A percentile compares a stretch with the other conserved stretches of the same genome.
These are phyloP conservation scores for Penicillium sp. DNA, from an alignment of 2,329 filamentous ascomycete species.

Conservation along the genomic window DNA sequence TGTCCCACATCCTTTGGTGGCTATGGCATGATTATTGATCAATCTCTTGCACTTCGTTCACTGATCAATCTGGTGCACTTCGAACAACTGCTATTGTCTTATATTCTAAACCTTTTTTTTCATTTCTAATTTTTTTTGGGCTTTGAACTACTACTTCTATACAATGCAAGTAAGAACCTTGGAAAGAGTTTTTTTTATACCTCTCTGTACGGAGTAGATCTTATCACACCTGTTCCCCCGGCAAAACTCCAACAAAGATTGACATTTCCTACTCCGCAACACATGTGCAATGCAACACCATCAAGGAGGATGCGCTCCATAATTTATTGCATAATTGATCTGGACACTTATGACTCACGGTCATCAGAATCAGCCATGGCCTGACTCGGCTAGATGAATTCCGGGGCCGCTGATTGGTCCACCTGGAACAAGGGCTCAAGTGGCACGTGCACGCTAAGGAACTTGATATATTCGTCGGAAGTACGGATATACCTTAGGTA, in stretches of 20 bases:
- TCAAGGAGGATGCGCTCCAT: background rate
- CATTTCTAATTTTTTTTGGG: background rate
- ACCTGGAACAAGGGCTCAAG: background rate
- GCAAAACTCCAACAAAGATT: background rate
- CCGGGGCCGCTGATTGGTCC: conserved; percentile 1
- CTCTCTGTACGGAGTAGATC: background rate
- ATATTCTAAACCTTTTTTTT: background rate
- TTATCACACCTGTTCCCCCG: background rate
- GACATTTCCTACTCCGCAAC: background rate
- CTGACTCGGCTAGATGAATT: conserved; percentile 13
- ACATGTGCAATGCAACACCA: background rate
- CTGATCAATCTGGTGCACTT: background rate
- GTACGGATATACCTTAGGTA: no score
- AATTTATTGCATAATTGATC: background rate
- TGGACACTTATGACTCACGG: background rate
- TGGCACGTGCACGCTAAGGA: background rate
- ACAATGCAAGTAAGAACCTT: background rate
- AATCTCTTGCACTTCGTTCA: background rate
- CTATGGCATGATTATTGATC: background rate
- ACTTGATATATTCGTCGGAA: no score
- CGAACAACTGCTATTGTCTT: background rate
- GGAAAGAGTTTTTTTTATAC: background rate
- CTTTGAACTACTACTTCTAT: background rate
- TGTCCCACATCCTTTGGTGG: background rate
- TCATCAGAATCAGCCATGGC: conserved; percentile 7